These are phyloP conservation scores for Peterozyma toletana DNA, from an alignment of 805 yeast genomes.

Conservation along the genomic window DNA sequence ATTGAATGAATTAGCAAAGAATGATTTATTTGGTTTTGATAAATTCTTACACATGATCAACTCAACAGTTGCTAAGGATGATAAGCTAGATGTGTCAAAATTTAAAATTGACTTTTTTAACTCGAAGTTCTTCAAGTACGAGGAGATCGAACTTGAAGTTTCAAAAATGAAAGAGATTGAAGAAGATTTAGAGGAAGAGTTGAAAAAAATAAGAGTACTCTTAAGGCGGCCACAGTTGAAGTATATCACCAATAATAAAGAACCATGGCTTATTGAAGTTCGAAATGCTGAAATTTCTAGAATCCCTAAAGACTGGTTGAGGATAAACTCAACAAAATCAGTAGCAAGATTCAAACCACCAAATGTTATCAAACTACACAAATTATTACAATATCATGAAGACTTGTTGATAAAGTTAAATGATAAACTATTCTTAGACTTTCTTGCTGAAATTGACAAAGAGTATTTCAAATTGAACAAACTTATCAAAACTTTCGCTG, in stretches of 20 bases:
- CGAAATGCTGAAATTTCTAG: slow-evolving; percentile 46
- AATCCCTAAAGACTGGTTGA: slow-evolving; percentile 73
- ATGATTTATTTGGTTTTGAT: slow-evolving; percentile 18
- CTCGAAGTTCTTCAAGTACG: slow-evolving; percentile 31
- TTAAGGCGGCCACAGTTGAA: slow-evolving; percentile 51
- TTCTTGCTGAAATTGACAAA: slow-evolving; percentile 30
- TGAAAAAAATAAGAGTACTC: slow-evolving; percentile 34
- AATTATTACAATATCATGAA: slow-evolving; percentile 49
- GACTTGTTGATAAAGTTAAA: slow-evolving; percentile 43
- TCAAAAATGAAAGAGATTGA: slow-evolving; percentile 37
- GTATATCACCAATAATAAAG: slow-evolving; percentile 51
- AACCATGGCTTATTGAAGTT: slow-evolving; percentile 73
- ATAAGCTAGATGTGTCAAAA: slow-evolving; percentile 31
- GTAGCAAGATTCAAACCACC: slow-evolving; percentile 75
- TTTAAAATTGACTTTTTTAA: slow-evolving; percentile 40
- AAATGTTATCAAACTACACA: slow-evolving; percentile 38
- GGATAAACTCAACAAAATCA: slow-evolving; percentile 59
- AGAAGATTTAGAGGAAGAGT: slow-evolving; percentile 40
- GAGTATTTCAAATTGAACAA: slow-evolving; percentile 29
- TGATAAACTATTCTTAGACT: slow-evolving; percentile 36
- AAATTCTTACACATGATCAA: slow-evolving; percentile 43
- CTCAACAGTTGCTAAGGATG: slow-evolving; percentile 43
- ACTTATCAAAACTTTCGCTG: slow-evolving; percentile 41
- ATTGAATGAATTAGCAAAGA: slow-evolving; percentile 10
- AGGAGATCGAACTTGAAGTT: slow-evolving; percentile 28